A percentile compares a stretch with the other conserved stretches of the same genome.
Evolutionary conservation across 2,329 filamentous ascomycete species (phyloP).

Genomic region (Periconia sp.): DNA sequence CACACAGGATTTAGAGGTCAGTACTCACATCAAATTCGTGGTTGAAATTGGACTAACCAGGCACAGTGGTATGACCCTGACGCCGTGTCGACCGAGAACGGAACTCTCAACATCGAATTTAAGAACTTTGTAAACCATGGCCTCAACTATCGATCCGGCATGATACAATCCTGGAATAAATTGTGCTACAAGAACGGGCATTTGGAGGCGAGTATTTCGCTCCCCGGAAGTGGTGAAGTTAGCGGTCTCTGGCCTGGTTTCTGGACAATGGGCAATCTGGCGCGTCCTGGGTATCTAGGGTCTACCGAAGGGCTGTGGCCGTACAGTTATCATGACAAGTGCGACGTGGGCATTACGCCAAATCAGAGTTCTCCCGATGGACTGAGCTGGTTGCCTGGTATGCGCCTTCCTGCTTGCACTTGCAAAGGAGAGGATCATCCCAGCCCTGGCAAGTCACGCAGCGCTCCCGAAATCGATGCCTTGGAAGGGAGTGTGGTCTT

Average conservation of each 20-base stretch:
- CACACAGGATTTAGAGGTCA: slow-evolving; percentile 67
- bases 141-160: slow-evolving; percentile 69
- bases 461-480: slow-evolving; percentile 71
- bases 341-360: slow-evolving; percentile 70
- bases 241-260: slow-evolving; percentile 75
- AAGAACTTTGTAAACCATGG: slow-evolving; percentile 67
- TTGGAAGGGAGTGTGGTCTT: slow-evolving; percentile 66
- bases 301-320: slow-evolving; percentile 75
- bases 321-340: slow-evolving; percentile 69
- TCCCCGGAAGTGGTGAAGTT: slow-evolving; percentile 67
- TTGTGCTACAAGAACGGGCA: slow-evolving; percentile 72
- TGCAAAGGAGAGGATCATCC: slow-evolving; percentile 67
- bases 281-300: slow-evolving; percentile 67
- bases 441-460: slow-evolving; percentile 63
- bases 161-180: slow-evolving; percentile 75
- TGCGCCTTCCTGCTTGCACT: slow-evolving; percentile 69
- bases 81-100: slow-evolving; percentile 63
- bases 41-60: slow-evolving; percentile 8
- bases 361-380: slow-evolving; percentile 71
- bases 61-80: slow-evolving; percentile 70
- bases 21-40: slow-evolving; percentile 7
- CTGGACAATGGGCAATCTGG: slow-evolving; percentile 75
- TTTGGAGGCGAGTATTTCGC: slow-evolving; percentile 69
- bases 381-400: slow-evolving; percentile 67
- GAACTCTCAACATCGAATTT: slow-evolving; percentile 65